Evolutionary conservation across 2,329 filamentous ascomycete genomes (phyloP), one percentile per base, ranked within the genome.

Genomic region (Davidsoniella eucalypti): DNA sequence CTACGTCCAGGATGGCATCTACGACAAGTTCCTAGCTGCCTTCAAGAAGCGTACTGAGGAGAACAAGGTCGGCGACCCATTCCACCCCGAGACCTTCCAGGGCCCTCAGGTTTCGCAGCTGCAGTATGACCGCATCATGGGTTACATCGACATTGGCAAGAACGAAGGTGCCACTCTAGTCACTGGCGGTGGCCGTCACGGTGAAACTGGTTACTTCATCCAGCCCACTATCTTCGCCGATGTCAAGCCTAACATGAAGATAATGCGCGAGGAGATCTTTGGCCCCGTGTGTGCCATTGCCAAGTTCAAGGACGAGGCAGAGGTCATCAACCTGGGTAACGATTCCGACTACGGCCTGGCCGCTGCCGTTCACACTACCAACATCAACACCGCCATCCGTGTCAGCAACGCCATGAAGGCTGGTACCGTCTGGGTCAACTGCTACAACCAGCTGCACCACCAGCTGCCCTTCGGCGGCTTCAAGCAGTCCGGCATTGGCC

Each of bases 261-360:
- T 80, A 47, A 73, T 72, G 61, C 69, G 70, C 17, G 75, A 81
- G 55, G 77, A 82, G 54, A 69, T 81, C 0, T 82, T 82, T 54
- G 78, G 78, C 0, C 77, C 78, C 0, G 77, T 83, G 3, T 71
- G 76, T 0, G 70, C 70, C 21, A 71, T 82, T 55, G 69, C 69
- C 49, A 69, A 54, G 64, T 64, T 66, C 50, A 56, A 56, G 17
- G 59, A 58, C 0, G 64, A 66, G 23, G 57, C 57, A 0, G 62
- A 66, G 39, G 64, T 61, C 0, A 46, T 66, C 1, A 48, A 42
- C 4, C 57, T 59, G 6, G 62, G 63, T 0, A 66, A 66, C 44
- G 55, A 76, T 54, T 72, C 70, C 1, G 69, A 66, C 2, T 76
- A 73, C 56, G 76, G 76, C 1, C 64, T 79, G 0, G 73, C 72